Conservation (phyloP, 192 early-diverging fungal species). For the Diversispora epigaea region DNA sequence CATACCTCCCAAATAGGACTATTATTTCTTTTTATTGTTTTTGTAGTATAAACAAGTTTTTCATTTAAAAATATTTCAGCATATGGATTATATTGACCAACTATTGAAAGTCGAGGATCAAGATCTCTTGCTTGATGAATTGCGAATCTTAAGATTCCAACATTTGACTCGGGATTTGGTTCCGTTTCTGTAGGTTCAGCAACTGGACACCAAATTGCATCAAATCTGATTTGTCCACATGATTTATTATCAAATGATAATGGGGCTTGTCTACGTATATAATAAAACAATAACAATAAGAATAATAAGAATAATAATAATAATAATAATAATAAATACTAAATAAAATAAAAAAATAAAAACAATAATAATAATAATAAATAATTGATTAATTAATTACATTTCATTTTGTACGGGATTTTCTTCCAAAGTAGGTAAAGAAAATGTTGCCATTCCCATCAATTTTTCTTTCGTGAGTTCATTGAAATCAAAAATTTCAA, state of each 20-base stretch:
- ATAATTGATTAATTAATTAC: conserved; percentile 36
- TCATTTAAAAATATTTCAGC: conserved; percentile 60
- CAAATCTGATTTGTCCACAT: conserved; percentile 46
- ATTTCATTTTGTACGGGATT: conserved; percentile 45
- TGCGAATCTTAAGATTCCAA: conserved; percentile 69
- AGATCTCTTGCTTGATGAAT: conserved; percentile 70
- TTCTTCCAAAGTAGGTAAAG: conserved; percentile 47
- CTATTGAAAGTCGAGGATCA: conserved; percentile 43
- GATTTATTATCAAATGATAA: conserved; percentile 41
- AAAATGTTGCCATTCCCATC: conserved; percentile 62
- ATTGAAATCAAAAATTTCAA: conserved; percentile 85
- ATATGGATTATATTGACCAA: conserved; percentile 47
- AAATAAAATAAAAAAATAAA: background rate
- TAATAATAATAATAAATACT: background rate
- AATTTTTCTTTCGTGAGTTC: conserved; percentile 68
- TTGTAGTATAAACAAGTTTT: conserved; percentile 53
- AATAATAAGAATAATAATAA: background rate
- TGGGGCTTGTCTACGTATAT: conserved; percentile 31
- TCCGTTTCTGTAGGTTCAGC: conserved; percentile 40
- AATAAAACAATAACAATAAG: background rate
- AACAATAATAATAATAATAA: conserved; percentile 30
- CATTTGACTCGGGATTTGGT: conserved; percentile 56
- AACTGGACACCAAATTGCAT: conserved; percentile 43
- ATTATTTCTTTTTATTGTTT: conserved; percentile 68
- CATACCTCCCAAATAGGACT: conserved; percentile 30